phyloP scores from a whole-genome alignment of 2,329 filamentous ascomycete species.

The Ceratocystis smalleyi region DNA sequence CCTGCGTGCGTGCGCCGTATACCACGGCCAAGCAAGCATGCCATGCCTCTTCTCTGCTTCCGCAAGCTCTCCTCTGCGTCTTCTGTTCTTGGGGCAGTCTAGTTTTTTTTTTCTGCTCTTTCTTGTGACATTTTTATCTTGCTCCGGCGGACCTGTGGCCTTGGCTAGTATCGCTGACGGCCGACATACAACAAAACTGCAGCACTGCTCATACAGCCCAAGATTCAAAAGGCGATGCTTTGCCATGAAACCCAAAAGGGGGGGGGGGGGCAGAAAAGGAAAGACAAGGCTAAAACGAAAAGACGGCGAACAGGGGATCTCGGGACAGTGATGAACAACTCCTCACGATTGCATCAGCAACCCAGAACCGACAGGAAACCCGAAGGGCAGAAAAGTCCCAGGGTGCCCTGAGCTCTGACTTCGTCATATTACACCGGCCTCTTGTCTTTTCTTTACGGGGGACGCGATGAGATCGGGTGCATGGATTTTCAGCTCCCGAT shows the following conservation, averaged over 20 bases:
- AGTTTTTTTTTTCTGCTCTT: not conserved
- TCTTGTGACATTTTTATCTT: not conserved
- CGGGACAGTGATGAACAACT: too few species aligned
- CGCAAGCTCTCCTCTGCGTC: not conserved
- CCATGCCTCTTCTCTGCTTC: not conserved
- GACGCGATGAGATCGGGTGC: not conserved
- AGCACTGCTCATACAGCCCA: too few species aligned
- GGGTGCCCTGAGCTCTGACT: not conserved
- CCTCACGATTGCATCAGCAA: too few species aligned
- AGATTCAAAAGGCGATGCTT: too few species aligned
- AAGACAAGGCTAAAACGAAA: too few species aligned
- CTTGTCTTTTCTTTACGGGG: not conserved
- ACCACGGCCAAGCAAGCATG: not conserved
- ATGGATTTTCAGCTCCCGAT: slow-evolving; percentile 5
- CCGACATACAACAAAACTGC: too few species aligned
- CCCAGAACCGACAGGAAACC: not conserved
- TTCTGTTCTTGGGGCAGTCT: not conserved
- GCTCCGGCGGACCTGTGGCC: not conserved
- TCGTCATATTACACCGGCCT: not conserved
- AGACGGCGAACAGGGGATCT: too few species aligned
- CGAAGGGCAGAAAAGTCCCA: not conserved
- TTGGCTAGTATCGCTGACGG: too few species aligned
- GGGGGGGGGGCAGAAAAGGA: too few species aligned
- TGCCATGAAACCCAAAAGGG: too few species aligned
- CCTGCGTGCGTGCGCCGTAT: too few species aligned